Evolutionary conservation across 192 early-diverging fungal genomes (phyloP).

Genomic region (Backusella macrospora): DNA sequence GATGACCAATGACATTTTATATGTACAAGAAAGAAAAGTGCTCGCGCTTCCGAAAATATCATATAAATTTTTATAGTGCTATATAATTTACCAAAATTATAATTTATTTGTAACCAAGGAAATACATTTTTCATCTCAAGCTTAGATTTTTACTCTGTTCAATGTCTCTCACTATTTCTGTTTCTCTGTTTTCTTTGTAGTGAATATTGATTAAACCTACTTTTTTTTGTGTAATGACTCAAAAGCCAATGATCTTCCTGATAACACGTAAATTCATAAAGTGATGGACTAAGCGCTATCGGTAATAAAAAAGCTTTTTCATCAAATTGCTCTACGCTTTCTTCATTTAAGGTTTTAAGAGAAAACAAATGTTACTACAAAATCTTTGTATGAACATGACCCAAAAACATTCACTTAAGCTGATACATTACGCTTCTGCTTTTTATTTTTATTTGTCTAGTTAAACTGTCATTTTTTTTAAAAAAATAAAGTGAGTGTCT

Average conservation of each 20-base stretch:
- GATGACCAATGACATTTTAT: neutral
- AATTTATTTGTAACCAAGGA: too few relatives aligned
- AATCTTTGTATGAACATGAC: neutral
- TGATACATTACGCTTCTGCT: neutral
- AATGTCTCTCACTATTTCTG: neutral
- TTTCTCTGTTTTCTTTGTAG: neutral
- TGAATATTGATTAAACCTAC: neutral
- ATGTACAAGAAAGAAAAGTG: too few relatives aligned
- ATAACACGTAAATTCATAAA: neutral
- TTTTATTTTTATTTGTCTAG: neutral
- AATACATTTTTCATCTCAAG: too few relatives aligned
- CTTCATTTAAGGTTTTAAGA: neutral
- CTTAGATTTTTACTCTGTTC: too few relatives aligned
- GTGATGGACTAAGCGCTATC: neutral
- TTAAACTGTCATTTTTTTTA: neutral
- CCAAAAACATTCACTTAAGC: too few relatives aligned
- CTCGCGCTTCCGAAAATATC: too few relatives aligned
- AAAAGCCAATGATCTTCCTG: neutral
- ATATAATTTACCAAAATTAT: too few relatives aligned
- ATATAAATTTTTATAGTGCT: too few relatives aligned
- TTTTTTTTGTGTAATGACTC: neutral
- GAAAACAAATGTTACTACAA: neutral
- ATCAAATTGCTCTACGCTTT: neutral
- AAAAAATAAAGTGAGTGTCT: too few relatives aligned
- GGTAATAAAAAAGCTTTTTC: neutral